Evolutionary conservation across 73 alveolate genomes (phyloP).

Genomic region (Paramecium primaurelia): DNA sequence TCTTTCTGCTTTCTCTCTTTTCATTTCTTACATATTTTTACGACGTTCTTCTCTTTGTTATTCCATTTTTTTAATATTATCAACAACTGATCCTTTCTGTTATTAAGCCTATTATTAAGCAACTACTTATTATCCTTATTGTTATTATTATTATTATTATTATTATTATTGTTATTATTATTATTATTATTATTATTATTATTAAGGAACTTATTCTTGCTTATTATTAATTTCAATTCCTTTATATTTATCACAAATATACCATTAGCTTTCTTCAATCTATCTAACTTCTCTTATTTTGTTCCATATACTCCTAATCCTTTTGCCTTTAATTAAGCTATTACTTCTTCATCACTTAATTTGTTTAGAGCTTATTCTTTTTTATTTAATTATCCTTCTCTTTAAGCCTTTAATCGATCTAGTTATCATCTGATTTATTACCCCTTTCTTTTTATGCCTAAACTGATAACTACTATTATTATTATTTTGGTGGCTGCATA

Average conservation of each 20-base stretch:
- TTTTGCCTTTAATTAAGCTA: slow-evolving; percentile 68
- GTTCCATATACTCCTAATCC: slow-evolving; percentile 89
- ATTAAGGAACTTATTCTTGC: neutral
- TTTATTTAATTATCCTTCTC: slow-evolving; percentile 56
- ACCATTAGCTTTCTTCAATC: slow-evolving; percentile 83
- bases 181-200: slow-evolving; percentile 30
- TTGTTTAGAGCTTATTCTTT: slow-evolving; percentile 69
- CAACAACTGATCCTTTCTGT: slow-evolving; percentile 75
- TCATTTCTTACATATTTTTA: slow-evolving; percentile 83
- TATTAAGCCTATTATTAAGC: neutral
- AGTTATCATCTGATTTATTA: neutral
- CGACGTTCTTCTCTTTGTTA: slow-evolving; percentile 84
- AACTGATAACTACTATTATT: slow-evolving; percentile 22
- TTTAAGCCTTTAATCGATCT: slow-evolving; percentile 64
- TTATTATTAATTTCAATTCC: slow-evolving; percentile 18
- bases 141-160: too few relatives aligned
- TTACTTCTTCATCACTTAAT: slow-evolving; percentile 66
- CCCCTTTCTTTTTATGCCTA: slow-evolving; percentile 40
- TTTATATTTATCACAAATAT: neutral
- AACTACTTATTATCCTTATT: neutral
- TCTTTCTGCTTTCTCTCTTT: slow-evolving; percentile 73
- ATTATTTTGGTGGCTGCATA: neutral
- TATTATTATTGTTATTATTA: neutral
- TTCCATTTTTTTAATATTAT: slow-evolving; percentile 77
- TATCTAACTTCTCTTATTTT: slow-evolving; percentile 75